Conservation (phyloP, 2,329 filamentous ascomycete genomes). For the Corniculantispora saksenae region DNA sequence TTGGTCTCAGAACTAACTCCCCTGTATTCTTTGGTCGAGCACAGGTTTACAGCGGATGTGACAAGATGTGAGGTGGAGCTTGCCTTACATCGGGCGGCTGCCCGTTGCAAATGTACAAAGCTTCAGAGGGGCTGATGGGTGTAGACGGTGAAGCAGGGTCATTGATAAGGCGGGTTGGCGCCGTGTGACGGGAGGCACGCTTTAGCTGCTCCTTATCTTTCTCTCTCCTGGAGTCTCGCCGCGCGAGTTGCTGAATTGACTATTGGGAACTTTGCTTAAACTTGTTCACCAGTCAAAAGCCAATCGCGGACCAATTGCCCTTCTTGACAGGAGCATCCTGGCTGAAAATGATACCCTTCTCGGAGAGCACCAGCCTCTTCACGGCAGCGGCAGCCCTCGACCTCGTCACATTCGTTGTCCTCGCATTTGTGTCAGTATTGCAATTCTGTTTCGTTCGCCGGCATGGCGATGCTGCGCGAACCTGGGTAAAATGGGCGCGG, state of each 20-base stretch:
- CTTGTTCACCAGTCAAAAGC: too few species aligned
- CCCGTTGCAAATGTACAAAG: background rate
- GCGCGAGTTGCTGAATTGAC: too few species aligned
- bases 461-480: slow-evolving; percentile 13
- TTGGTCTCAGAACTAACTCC: background rate
- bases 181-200: background rate
- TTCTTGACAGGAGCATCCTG: background rate
- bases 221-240: slow-evolving; percentile 2
- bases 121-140: too few species aligned
- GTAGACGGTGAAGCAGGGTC: background rate
- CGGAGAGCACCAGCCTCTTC: background rate
- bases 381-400: background rate
- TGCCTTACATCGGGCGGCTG: background rate
- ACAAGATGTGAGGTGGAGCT: background rate
- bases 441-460: slow-evolving; percentile 18
- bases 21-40: background rate
- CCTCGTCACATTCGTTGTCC: background rate
- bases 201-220: background rate
- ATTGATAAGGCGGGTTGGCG: background rate
- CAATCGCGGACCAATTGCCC: background rate
- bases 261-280: background rate
- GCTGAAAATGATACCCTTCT: slow-evolving; percentile 4
- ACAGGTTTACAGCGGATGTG: background rate
- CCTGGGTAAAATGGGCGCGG: slow-evolving; percentile 11
- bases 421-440: background rate